phyloP scores from a whole-genome alignment of 2,329 filamentous ascomycete genomes.

The Xylariaceae sp. region DNA sequence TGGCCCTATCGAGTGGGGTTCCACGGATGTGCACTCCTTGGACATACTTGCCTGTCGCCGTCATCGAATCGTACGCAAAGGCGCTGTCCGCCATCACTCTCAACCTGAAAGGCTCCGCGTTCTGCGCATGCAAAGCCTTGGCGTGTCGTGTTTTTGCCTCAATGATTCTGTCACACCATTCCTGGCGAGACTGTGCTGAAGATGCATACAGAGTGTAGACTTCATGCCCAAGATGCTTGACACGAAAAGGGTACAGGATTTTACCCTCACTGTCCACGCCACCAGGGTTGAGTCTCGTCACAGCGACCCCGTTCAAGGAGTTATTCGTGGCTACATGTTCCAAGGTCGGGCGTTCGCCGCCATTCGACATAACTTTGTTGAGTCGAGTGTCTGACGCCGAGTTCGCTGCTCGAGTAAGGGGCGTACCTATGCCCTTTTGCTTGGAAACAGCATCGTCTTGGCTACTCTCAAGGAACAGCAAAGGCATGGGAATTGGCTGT shows the following conservation, averaged over 20 bases:
- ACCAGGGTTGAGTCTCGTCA: slow-evolving; percentile 37
- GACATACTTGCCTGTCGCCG: slow-evolving; percentile 54
- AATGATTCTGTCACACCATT: slow-evolving; percentile 92
- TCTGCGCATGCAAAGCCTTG: slow-evolving; percentile 80
- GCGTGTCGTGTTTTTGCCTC: slow-evolving; percentile 94
- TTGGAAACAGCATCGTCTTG: slow-evolving; percentile 90
- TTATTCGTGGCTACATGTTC: slow-evolving; percentile 65
- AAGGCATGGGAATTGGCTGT: slow-evolving; percentile 89
- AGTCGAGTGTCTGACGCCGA: slow-evolving; percentile 56
- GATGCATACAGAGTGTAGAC: slow-evolving; percentile 87
- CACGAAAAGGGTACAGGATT: slow-evolving; percentile 87
- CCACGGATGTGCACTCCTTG: slow-evolving; percentile 73
- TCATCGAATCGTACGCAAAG: slow-evolving; percentile 71
- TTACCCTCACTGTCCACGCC: slow-evolving; percentile 68
- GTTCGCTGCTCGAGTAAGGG: slow-evolving; percentile 56
- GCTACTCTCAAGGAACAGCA: slow-evolving; percentile 86
- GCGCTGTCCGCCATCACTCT: slow-evolving; percentile 89
- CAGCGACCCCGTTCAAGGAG: slow-evolving; percentile 52
- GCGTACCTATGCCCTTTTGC: slow-evolving; percentile 67
- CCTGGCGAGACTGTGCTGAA: slow-evolving; percentile 66
- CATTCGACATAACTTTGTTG: slow-evolving; percentile 50
- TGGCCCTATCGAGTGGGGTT: slow-evolving; percentile 86
- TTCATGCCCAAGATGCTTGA: slow-evolving; percentile 93
- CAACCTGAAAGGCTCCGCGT: slow-evolving; percentile 91
- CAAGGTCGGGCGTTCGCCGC: slow-evolving; percentile 52